Base-by-base conservation (phyloP, 106 monocot species). In the Acorus gramineus region DNA sequence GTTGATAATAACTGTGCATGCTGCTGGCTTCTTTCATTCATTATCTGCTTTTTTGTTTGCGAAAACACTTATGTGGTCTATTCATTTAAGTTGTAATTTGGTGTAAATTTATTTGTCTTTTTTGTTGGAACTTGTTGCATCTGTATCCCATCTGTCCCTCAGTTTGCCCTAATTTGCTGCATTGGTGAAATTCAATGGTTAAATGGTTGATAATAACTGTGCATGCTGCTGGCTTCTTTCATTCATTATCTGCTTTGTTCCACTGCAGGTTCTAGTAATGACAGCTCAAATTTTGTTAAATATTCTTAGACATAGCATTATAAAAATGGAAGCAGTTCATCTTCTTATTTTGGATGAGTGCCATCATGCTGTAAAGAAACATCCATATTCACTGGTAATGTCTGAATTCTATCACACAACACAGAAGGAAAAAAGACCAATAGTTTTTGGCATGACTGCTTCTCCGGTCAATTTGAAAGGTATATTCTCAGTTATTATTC, bases 381-480 rank as follows among this genome's bases (percentile, higher is more conserved):
- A 96, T 79, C 96, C 96, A 53, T 96, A 96, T 83, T 96, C 96
- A 14, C 72, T 96, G 47, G 96, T 96, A 49, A 96, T 96, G 96
- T 96, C 96, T 52, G 96, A 98, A 75, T 98, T 98, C 63, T 98
- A 98, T 77, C 96, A 98, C 69, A 98, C 91, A 7, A 98, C 96
- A 47, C 75, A 82, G 28, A 98, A 98, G 77, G 87, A 98, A 44
- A 98, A 85, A 65, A 80, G 96, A 61, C 96, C 96, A 12, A 69
- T 81, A 70, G 83, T 98, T 64, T 98, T 98, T 76, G 96, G 96
- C 47, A 98, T 98, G 96, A 98, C 96, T 8, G 96, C 96, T 67
- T 98, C 96, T 70, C 96, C 96, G 69, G 96, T 98, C 50, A 98
- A 98, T 67, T 75, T 98, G 61, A 98, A 98, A 55, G 96, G 96